A percentile compares a stretch with the other conserved stretches of the same genome.
Conservation (phyloP, 1,284 basidiomycete genomes). For the Moesziomyces parantarcticus region DNA sequence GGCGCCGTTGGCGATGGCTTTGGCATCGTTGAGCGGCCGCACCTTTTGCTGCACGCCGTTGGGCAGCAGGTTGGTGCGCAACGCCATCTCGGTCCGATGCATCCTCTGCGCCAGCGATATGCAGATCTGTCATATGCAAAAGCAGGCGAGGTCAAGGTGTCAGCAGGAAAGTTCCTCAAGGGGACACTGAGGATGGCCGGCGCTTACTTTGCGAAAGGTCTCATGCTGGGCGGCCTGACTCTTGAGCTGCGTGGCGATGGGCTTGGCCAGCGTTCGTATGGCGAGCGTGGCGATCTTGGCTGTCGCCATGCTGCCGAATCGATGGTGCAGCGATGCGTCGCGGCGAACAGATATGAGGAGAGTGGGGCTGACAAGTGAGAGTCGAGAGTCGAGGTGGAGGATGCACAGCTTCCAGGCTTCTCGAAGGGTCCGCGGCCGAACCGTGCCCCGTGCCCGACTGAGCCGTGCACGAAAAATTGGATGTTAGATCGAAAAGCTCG, state of each 20-base stretch:
- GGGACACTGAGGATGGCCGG: background rate
- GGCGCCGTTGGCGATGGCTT: conserved; percentile 60
- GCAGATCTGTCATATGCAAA: conserved; percentile 40
- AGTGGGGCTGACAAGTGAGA: too few relatives aligned
- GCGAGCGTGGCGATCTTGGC: conserved; percentile 63
- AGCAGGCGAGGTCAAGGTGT: background rate
- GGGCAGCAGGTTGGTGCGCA: conserved; percentile 58
- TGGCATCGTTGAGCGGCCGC: conserved; percentile 65
- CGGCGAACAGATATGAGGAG: too few relatives aligned
- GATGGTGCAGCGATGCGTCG: too few relatives aligned
- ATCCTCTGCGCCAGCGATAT: conserved; percentile 60
- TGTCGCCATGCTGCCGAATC: conserved; percentile 51
- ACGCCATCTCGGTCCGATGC: conserved; percentile 62
- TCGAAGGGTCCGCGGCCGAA: too few relatives aligned
- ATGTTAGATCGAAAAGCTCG: too few relatives aligned
- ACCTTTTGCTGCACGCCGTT: conserved; percentile 55
- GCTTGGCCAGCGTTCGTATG: conserved; percentile 65
- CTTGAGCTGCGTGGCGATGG: conserved; percentile 65
- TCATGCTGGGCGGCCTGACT: conserved; percentile 63
- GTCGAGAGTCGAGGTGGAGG: too few relatives aligned
- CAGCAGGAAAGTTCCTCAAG: background rate
- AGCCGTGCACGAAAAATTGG: too few relatives aligned
- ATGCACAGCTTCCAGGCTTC: too few relatives aligned
- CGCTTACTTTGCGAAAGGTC: conserved; percentile 52
- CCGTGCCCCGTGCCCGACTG: too few relatives aligned